Base-by-base conservation (phyloP, 2,329 filamentous ascomycete genomes). In the Aspergillus amoenus region DNA sequence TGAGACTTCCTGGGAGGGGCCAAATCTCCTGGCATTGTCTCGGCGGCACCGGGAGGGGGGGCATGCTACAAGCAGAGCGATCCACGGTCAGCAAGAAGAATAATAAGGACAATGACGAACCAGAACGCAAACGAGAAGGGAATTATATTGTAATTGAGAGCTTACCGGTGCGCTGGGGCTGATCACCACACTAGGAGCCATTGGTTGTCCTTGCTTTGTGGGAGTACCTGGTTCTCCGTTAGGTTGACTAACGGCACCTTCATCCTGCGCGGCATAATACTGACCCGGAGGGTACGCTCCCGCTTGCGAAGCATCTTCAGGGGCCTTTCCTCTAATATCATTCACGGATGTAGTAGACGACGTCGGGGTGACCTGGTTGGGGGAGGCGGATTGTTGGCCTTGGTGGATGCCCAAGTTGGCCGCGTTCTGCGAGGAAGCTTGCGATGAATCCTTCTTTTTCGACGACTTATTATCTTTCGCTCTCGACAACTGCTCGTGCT, bases 21-120 rank as follows among this genome's bases (percentile, higher is more conserved):
- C 58, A 99, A 87, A 73, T 99, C 94, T 70, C 95, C 91, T 52
- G 94, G 94, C 93, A 99, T 97, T 5, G 93, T 97, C 79, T 99
- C 94, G 63, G 93, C 89, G 57, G 93, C 89, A 65, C 94, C 94
- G 47, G 94, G 94, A 61, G 92, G 92, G 50, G 94, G 93, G 44
- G 94, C 81, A 78, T 99, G 94, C 92, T 94, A 68, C 49, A 53
- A 30, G 32, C 41, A 34, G 53, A 24, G 30, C 5, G 11, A 17
- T 22, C 21, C 42, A 27, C 22, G 11, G 37, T 54, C 21, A 54
- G 51, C 43, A 44, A 44, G 7, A 3, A 39, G 27, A 11, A 45
- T 21, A 45, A 30, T 11, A 27, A 44, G 11, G 40, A 24, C 40
- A 40, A 8, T 39, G 32, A 15, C 11, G 51, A 39, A 24, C 21